A percentile compares a stretch with the other conserved stretches of the same genome.
Evolutionary conservation across 495 filamentous ascomycete genomes (phyloP).

Genomic region (Massariosphaeria phaeospora): DNA sequence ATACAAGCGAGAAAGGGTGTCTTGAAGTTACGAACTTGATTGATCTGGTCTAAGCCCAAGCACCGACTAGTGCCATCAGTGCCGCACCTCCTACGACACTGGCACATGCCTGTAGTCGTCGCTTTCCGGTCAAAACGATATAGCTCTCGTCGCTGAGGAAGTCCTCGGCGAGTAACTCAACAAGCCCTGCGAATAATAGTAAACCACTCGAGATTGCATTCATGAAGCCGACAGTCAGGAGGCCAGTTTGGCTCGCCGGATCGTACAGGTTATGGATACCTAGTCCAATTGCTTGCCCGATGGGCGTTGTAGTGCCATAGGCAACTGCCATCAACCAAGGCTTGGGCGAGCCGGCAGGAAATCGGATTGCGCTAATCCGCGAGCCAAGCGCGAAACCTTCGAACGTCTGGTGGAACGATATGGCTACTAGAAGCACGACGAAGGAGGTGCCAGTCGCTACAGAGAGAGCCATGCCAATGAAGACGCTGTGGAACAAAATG

Average conservation of each 20-base stretch:
- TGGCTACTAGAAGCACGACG: constrained; percentile 61
- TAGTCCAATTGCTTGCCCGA: constrained; percentile 86
- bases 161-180: constrained; percentile 89
- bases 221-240: constrained; percentile 88
- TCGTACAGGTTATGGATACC: constrained; percentile 79
- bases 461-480: constrained; percentile 64
- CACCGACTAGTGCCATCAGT: constrained; percentile 85
- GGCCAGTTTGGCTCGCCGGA: constrained; percentile 70
- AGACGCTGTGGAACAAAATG: constrained; percentile 56
- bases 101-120: constrained; percentile 67
- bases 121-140: constrained; percentile 60
- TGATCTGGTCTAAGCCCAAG: constrained; percentile 68
- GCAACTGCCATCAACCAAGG: constrained; percentile 96
- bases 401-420: constrained; percentile 67
- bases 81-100: constrained; percentile 71
- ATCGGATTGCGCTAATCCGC: constrained; percentile 50
- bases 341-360: constrained; percentile 48
- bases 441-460: constrained; percentile 60
- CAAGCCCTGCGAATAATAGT: constrained; percentile 83
- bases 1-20: too few relatives aligned
- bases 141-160: constrained; percentile 89
- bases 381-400: constrained; percentile 64
- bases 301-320: constrained; percentile 84
- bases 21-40: too few relatives aligned
- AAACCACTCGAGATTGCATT: constrained; percentile 86